These are phyloP conservation scores for Russula vinacea DNA, from an alignment of 768 basidiomycete species.

Conservation along the genomic window DNA sequence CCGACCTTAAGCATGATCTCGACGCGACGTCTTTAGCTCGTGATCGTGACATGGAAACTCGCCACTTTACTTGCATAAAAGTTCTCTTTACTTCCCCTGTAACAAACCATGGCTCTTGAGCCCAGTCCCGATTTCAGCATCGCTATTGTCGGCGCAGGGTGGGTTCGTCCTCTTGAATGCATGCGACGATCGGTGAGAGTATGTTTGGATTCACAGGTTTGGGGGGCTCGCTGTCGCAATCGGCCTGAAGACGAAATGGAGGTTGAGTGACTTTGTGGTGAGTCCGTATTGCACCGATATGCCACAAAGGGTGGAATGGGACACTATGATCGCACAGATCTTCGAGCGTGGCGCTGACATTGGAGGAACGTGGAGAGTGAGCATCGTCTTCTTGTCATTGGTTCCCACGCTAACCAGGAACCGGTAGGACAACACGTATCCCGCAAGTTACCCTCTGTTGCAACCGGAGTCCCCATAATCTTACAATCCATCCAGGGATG, in stretches of 20 bases:
- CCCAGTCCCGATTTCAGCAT: conserved; percentile 14
- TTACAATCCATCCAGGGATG: conserved; percentile 30
- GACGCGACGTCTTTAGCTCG: too few relatives aligned
- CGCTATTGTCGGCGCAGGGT: conserved; percentile 34
- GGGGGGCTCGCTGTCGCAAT: conserved; percentile 36
- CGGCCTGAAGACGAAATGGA: conserved; percentile 35
- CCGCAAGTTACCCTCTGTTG: conserved; percentile 12
- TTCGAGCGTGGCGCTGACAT: conserved; percentile 35
- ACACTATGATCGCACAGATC: conserved; percentile 31
- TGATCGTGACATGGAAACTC: too few relatives aligned
- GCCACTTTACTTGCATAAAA: too few relatives aligned
- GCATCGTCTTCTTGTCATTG: neutral
- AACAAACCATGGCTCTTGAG: neutral
- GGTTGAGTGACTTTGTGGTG: conserved; percentile 35
- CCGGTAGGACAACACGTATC: conserved; percentile 31
- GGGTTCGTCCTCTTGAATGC: neutral
- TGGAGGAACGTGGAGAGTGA: conserved; percentile 34
- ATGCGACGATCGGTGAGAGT: neutral
- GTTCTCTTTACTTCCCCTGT: too few relatives aligned
- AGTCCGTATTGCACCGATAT: conserved; percentile 1
- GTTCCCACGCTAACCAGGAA: neutral
- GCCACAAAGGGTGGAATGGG: neutral
- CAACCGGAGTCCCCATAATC: too few relatives aligned
- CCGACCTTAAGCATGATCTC: too few relatives aligned
- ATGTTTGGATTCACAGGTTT: conserved; percentile 25